Percentiles rank a stretch among this genome's conserved stretches.
Evolutionary conservation across 2,329 filamentous ascomycete species (phyloP).

Genomic region (Beauveria sp.): DNA sequence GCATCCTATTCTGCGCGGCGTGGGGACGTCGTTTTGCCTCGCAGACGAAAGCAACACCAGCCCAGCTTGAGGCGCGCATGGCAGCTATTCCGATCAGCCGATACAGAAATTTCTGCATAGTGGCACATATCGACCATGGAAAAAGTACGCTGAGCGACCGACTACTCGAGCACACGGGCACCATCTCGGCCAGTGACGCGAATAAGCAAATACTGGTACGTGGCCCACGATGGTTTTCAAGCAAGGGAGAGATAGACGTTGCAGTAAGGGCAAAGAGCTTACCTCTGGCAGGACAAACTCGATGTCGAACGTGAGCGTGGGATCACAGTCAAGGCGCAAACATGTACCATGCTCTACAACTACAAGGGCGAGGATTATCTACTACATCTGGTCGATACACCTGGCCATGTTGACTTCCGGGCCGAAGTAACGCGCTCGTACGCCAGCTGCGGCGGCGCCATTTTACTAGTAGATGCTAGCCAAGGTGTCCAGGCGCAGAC

Average conservation of each 20-base stretch:
- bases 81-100: slow-evolving; percentile 69
- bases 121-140: slow-evolving; percentile 97
- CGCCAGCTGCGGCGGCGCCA: slow-evolving; percentile 86
- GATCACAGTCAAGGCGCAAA: slow-evolving; percentile 98
- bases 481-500: slow-evolving; percentile 97
- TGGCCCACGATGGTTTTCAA: background rate
- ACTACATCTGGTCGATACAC: slow-evolving; percentile 91
- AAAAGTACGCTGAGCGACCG: slow-evolving; percentile 94
- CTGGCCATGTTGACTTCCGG: slow-evolving; percentile 94
- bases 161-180: slow-evolving; percentile 87
- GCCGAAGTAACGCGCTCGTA: slow-evolving; percentile 95
- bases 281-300: slow-evolving; percentile 61
- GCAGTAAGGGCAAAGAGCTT: background rate
- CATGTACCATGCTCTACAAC: slow-evolving; percentile 94
- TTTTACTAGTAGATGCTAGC: slow-evolving; percentile 89
- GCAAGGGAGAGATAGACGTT: background rate
- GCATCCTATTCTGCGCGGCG: background rate
- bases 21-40: background rate
- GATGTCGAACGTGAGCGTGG: slow-evolving; percentile 94
- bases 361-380: slow-evolving; percentile 82
- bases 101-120: slow-evolving; percentile 95
- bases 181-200: slow-evolving; percentile 68
- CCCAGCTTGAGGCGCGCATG: slow-evolving; percentile 45
- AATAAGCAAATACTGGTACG: slow-evolving; percentile 82
- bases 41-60: slow-evolving; percentile 22